Percentiles rank a stretch among this genome's conserved stretches.
phyloP scores from a whole-genome alignment of 768 basidiomycete species.

The Boletellus ananas region DNA sequence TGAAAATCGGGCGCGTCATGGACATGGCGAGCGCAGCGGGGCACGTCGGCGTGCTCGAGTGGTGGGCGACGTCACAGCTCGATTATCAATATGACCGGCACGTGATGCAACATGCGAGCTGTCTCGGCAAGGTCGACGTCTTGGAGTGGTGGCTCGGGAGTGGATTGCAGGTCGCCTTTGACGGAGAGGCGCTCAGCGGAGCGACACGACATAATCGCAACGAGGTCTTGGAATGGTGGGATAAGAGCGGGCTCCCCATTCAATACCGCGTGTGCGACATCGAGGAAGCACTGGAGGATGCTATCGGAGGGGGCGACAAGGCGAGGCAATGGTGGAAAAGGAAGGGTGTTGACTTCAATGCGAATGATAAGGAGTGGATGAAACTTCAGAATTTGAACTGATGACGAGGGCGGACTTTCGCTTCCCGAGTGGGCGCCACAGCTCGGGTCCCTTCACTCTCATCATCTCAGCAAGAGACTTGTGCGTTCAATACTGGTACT shows the following conservation, averaged over 20 bases:
- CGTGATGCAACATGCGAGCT: conserved; percentile 74
- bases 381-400: conserved; percentile 74
- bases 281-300: conserved; percentile 87
- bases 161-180: conserved; percentile 73
- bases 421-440: neutral
- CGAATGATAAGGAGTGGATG: conserved; percentile 87
- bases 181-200: conserved; percentile 73
- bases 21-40: conserved; percentile 81
- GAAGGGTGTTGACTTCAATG: conserved; percentile 79
- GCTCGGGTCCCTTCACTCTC: neutral
- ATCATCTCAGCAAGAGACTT: neutral
- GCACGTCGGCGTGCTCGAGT: conserved; percentile 71
- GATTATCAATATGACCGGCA: conserved; percentile 77
- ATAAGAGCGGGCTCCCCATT: conserved; percentile 69
- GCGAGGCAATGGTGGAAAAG: conserved; percentile 78
- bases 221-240: conserved; percentile 88
- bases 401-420: conserved; percentile 5
- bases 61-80: conserved; percentile 79
- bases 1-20: conserved; percentile 83
- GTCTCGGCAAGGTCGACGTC: conserved; percentile 75
- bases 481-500: conserved; percentile 1
- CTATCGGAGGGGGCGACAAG: conserved; percentile 72
- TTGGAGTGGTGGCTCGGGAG: conserved; percentile 82
- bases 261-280: conserved; percentile 90
- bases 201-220: conserved; percentile 81